Evolutionary conservation across 2,329 filamentous ascomycete genomes (phyloP), one percentile per base, ranked within the genome.

Genomic region (Penicillium corylophilum): DNA sequence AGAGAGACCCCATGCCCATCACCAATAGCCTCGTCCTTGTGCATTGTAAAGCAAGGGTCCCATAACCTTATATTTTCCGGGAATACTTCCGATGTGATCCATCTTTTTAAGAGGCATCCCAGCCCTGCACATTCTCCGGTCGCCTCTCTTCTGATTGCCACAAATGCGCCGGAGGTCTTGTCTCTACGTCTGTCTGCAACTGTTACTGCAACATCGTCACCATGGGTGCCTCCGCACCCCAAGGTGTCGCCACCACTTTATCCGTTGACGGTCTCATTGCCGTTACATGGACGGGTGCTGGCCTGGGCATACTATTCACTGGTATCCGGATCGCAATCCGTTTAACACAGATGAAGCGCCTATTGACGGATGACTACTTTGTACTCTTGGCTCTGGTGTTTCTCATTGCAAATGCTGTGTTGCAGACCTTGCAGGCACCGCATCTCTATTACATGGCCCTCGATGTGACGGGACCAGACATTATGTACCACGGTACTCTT

Each of bases 391-490:
- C 51, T 1, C 16, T 62, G 18, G 39, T 36, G 5, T 51, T 62
- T 18, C 46, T 62, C 6, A 50, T 61, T 36, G 38, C 42, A 12
- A 60, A 62, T n/a, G 60, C 56, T 2, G 22, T 56, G 3, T 49
- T 62, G 2, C 59, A 61, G 38, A 60, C 60, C 2, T n/a, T 61
- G 0, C 58, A 62, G 45, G 46, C 56, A 16, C 60, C 58, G 1
- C 54, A 56, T 38, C 51, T 61, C 9, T 62, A 61, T n/a, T 61
- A 58, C 33, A 52, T 57, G 10, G 33, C 44, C 4, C 38, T 60
- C 15, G 53, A 46, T 15, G 49, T 46, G 6, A 45, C 45, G 7
- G 50, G 45, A 1, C 33, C 44, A 12, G 51, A 61, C 10, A 55
- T 62, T 5, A 35, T 45, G 4, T 20, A 56, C 23, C 60, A 61